These are phyloP conservation scores for bread wheat (Triticum aestivum) DNA, from an alignment of 176 grass and related monocot species.

Conservation along the genomic window DNA sequence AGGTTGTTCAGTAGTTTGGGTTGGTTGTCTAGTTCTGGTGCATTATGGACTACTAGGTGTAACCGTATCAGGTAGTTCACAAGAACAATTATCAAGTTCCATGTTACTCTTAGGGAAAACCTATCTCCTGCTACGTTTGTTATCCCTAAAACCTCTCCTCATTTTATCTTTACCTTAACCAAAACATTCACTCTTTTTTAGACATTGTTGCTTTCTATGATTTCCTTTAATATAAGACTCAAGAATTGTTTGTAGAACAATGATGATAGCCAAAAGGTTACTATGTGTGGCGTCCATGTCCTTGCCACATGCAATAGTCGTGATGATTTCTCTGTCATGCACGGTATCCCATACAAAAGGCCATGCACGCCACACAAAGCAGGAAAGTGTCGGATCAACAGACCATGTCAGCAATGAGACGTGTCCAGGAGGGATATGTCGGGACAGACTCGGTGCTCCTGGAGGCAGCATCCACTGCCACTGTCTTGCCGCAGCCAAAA, in stretches of 20 bases:
- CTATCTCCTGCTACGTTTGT: not conserved
- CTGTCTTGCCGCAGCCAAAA: not conserved
- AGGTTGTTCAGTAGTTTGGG: conserved; percentile 10
- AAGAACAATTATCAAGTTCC: not conserved
- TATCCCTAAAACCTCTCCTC: not conserved
- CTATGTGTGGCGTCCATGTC: not conserved
- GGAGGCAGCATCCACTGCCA: not conserved
- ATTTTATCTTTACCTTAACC: not conserved
- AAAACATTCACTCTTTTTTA: conserved; percentile 1
- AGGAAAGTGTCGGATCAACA: not conserved
- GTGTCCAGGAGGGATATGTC: not conserved
- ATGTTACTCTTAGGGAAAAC: not conserved
- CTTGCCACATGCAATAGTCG: not conserved
- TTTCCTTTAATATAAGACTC: conserved; percentile 17
- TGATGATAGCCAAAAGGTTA: not conserved
- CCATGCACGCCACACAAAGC: not conserved
- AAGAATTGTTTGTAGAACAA: not conserved
- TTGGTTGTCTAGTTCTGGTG: not conserved
- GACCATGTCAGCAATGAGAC: not conserved
- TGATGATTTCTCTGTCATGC: not conserved
- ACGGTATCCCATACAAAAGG: not conserved
- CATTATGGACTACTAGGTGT: not conserved
- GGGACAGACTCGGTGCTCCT: not conserved
- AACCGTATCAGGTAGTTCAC: conserved; percentile 4
- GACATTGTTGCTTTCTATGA: not conserved